Evolutionary conservation across 2,329 filamentous ascomycete genomes (phyloP).

Genomic region (Fusarium coffeatum): DNA sequence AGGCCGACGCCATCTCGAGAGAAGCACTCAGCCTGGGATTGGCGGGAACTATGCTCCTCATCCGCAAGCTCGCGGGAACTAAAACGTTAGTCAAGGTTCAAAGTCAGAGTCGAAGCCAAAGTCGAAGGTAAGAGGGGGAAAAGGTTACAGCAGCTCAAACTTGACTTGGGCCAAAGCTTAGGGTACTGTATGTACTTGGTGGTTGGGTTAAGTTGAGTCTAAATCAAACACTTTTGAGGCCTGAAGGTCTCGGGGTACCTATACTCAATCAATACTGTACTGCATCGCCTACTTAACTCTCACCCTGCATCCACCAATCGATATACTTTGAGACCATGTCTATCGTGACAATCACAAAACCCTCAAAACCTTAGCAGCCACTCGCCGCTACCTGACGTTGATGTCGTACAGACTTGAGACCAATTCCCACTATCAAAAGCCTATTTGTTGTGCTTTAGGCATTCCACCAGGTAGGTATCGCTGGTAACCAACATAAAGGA

Average conservation of each 20-base stretch:
- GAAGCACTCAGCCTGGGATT: slow-evolving; percentile 7
- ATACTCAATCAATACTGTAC: background rate
- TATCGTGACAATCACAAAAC: background rate
- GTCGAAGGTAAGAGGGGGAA: background rate
- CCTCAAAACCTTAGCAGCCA: slow-evolving; percentile 3
- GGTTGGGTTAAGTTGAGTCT: slow-evolving; percentile 2
- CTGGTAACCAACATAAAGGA: background rate
- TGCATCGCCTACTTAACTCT: background rate
- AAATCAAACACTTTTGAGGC: background rate
- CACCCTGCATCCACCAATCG: background rate
- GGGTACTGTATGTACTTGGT: background rate
- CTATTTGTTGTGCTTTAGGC: background rate
- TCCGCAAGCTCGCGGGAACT: slow-evolving; percentile 33
- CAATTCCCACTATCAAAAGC: background rate
- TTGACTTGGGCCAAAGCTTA: slow-evolving; percentile 7
- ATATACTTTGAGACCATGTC: background rate
- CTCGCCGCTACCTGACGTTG: background rate
- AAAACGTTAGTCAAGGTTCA: slow-evolving; percentile 14
- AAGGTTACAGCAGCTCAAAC: background rate
- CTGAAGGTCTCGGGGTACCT: background rate
- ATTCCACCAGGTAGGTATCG: background rate
- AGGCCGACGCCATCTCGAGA: slow-evolving; percentile 7
- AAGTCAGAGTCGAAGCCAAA: background rate
- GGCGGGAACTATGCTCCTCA: slow-evolving; percentile 13
- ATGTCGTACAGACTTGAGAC: background rate